Percentiles rank a stretch among this genome's conserved stretches.
Conservation (phyloP, 2,329 filamentous ascomycete species). For the Geosmithia flava region DNA sequence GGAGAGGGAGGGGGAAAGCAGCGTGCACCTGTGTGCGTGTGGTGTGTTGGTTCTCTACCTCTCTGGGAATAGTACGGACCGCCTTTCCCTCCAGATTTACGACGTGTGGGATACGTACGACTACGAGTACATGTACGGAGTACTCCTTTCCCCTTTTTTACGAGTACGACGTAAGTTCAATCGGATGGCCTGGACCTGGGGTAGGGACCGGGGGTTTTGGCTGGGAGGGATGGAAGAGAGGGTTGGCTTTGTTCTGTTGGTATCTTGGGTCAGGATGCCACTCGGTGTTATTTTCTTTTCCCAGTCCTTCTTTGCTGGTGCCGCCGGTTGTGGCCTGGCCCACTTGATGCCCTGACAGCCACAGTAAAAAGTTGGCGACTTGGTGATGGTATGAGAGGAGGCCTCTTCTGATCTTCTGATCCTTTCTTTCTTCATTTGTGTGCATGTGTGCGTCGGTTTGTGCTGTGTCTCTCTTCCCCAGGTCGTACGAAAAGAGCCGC, state of each 20-base stretch:
- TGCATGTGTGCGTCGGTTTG: no score
- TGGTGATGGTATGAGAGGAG: not conserved
- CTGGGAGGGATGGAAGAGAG: no score
- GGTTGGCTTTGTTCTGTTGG: not conserved
- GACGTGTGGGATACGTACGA: not conserved
- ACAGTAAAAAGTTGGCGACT: not conserved
- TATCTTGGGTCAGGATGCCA: not conserved
- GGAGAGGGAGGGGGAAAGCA: not conserved
- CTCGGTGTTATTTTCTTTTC: not conserved
- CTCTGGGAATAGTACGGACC: not conserved
- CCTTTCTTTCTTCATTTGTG: no score
- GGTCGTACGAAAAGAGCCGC: no score
- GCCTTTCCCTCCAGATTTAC: not conserved
- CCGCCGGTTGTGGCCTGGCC: not conserved
- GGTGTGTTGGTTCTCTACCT: not conserved
- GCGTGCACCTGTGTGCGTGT: not conserved
- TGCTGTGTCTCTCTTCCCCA: no score
- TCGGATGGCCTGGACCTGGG: no score
- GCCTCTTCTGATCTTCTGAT: not conserved
- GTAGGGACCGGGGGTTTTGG: no score
- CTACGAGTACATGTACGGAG: no score
- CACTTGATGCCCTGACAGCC: not conserved
- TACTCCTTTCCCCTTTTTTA: not conserved
- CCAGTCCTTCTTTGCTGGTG: not conserved
- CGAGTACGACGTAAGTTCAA: not conserved